phyloP scores from a whole-genome alignment of 2,329 filamentous ascomycete genomes.

The Trichoderma cornu-damae region DNA sequence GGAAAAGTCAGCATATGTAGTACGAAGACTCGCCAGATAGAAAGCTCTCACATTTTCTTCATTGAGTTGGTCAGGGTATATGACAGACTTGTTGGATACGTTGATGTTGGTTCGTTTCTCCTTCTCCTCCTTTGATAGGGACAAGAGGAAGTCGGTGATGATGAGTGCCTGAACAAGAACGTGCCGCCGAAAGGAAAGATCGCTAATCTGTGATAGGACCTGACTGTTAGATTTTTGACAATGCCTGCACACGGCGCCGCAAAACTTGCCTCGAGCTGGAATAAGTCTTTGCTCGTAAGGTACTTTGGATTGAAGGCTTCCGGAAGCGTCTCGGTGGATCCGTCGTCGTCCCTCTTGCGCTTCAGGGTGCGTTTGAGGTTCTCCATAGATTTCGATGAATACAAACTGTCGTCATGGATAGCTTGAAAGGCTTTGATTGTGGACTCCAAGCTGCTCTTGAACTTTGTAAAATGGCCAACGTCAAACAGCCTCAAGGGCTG shows the following conservation, averaged over 20 bases:
- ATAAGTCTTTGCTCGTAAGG: constrained; percentile 92
- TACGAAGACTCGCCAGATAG: background rate
- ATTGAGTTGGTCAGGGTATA: constrained; percentile 70
- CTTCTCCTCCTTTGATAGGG: constrained; percentile 75
- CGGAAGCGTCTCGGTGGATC: constrained; percentile 46
- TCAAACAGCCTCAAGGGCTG: constrained; percentile 82
- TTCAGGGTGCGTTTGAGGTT: constrained; percentile 63
- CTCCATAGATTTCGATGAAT: constrained; percentile 50
- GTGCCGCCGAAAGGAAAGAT: constrained; percentile 88
- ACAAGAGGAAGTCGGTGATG: constrained; percentile 90
- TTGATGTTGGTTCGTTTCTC: constrained; percentile 66
- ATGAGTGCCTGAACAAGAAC: constrained; percentile 94
- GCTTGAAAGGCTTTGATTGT: constrained; percentile 53
- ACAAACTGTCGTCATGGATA: constrained; percentile 44
- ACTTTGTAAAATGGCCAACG: constrained; percentile 64
- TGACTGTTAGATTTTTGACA: background rate
- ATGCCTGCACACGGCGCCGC: background rate
- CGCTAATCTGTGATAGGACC: constrained; percentile 62
- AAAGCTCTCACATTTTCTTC: constrained; percentile 73
- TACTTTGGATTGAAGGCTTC: constrained; percentile 88
- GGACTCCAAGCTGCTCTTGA: constrained; percentile 70
- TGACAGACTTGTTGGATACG: constrained; percentile 75
- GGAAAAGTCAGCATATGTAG: background rate
- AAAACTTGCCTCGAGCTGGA: constrained; percentile 74
- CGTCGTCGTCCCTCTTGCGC: constrained; percentile 58